Evolutionary conservation across 352 stramenopile genomes (phyloP).

Genomic region (Phytophthora boehmeriae): DNA sequence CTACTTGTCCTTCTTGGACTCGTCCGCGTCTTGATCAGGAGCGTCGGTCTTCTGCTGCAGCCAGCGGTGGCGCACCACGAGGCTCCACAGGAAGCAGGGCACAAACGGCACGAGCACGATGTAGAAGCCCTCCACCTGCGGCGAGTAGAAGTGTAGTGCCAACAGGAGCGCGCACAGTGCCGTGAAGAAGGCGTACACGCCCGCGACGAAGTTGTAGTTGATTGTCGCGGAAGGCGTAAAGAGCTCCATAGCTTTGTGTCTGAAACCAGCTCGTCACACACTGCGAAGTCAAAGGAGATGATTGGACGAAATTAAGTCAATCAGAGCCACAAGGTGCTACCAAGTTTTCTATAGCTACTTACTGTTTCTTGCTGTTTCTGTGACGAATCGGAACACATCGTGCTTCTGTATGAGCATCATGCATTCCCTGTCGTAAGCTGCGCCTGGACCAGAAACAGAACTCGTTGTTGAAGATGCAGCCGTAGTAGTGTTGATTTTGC

Average conservation of each 20-base stretch:
- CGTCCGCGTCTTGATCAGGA: slow-evolving; percentile 14
- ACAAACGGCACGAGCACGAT: slow-evolving; percentile 83
- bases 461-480: too few species aligned
- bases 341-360: too few species aligned
- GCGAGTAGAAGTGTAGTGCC: slow-evolving; percentile 64
- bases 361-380: too few species aligned
- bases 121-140: slow-evolving; percentile 83
- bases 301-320: too few species aligned
- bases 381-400: too few species aligned
- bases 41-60: slow-evolving; percentile 33
- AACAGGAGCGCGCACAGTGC: slow-evolving; percentile 62
- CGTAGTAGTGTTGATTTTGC: too few species aligned
- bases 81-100: slow-evolving; percentile 85
- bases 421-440: too few species aligned
- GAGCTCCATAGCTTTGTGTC: slow-evolving; percentile 45
- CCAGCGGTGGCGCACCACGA: slow-evolving; percentile 81
- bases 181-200: slow-evolving; percentile 77
- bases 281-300: too few species aligned
- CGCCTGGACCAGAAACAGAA: too few species aligned
- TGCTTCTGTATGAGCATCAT: too few species aligned
- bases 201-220: slow-evolving; percentile 91
- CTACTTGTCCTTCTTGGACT: slow-evolving; percentile 44
- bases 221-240: slow-evolving; percentile 78
- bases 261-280: too few species aligned
- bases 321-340: too few species aligned